Percentiles rank a stretch among this genome's conserved stretches.
These are phyloP conservation scores for Alternaria conjuncta DNA, from an alignment of 2,329 filamentous ascomycete species.

Conservation along the genomic window DNA sequence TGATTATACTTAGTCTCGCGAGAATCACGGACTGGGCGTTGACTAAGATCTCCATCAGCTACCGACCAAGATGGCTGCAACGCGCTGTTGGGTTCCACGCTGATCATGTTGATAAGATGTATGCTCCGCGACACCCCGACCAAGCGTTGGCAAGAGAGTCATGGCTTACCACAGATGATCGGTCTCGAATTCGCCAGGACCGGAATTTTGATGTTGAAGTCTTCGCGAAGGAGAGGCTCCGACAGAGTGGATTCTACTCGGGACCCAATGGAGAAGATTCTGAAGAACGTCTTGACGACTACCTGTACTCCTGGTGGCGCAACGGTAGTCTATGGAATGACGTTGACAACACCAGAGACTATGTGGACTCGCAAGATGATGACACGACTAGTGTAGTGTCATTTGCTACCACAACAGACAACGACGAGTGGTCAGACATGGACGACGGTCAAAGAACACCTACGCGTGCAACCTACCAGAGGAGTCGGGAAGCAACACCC, in stretches of 20 bases:
- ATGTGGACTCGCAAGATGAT: conserved; percentile 68
- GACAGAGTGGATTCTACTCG: conserved; percentile 41
- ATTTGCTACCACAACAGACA: conserved; percentile 59
- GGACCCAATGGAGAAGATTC: conserved; percentile 42
- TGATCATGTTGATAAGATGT: conserved; percentile 37
- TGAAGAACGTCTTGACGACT: conserved; percentile 73
- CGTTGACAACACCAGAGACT: conserved; percentile 81
- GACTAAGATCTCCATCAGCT: conserved; percentile 64
- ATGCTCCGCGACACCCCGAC: conserved; percentile 1
- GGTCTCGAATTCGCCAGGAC: conserved; percentile 27
- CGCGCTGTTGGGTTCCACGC: conserved; percentile 52
- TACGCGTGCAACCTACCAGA: conserved; percentile 67
- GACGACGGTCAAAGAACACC: conserved; percentile 70
- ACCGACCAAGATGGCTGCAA: conserved; percentile 69
- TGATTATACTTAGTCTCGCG: conserved; percentile 66
- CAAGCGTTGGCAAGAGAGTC: conserved; percentile 20
- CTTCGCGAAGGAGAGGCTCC: conserved; percentile 72
- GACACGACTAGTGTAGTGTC: conserved; percentile 86
- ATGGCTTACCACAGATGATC: conserved; percentile 36
- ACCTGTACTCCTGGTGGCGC: conserved; percentile 85
- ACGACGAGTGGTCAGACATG: conserved; percentile 47
- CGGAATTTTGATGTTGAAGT: conserved; percentile 74
- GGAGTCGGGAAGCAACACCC: conserved; percentile 62
- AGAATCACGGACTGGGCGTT: conserved; percentile 63
- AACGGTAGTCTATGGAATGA: conserved; percentile 84